Base-by-base conservation (phyloP, 1,139 yeast species). In the Pichia sp. region DNA sequence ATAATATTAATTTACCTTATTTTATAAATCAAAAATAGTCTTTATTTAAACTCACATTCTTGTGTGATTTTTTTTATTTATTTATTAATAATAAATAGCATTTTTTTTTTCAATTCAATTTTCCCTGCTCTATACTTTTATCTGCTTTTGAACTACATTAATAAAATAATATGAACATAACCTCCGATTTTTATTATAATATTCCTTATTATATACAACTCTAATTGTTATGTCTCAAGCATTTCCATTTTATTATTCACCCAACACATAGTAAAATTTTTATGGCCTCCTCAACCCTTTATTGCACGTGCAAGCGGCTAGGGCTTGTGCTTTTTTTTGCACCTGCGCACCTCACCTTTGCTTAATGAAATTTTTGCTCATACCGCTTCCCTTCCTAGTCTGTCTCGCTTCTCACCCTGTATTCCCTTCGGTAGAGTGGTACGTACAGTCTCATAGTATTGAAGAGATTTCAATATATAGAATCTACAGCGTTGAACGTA, bases 81-180 rank as follows among this genome's bases (percentile, higher is more conserved):
- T 37, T 33, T 35, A 32, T 34, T 31, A 37, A 24, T 24, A 42
- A 29, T 41, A 36, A 31, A 31, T 33, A 37, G 28, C 30, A 29
- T 23, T 35, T 41, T 30, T 38, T 32, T 12, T n/a, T n/a, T n/a
- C n/a, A n/a, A n/a, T n/a, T n/a, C 31, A 42, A 29, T 26, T 22
- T 24, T 26, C 22, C 16, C 20, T n/a, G 11, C 30, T 33, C 37
- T 16, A 6, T 16, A 26, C 37, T 40, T 34, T 24, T 29, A 22
- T 7, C 11, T 9, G 5, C 40, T 37, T 39, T 39, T 39, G 36
- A 25, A 30, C 35, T 38, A 38, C 30, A 38, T 10, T 38, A 38
- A n/a, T 27, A 27, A 20, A 7, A 38, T 30, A 26, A 6, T 8
- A 6, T 6, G 8, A 26, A 6, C 6, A 6, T 26, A 26, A 26